Conservation (phyloP, 2,329 filamentous ascomycete species). For the Hymenoscyphus albidus region DNA sequence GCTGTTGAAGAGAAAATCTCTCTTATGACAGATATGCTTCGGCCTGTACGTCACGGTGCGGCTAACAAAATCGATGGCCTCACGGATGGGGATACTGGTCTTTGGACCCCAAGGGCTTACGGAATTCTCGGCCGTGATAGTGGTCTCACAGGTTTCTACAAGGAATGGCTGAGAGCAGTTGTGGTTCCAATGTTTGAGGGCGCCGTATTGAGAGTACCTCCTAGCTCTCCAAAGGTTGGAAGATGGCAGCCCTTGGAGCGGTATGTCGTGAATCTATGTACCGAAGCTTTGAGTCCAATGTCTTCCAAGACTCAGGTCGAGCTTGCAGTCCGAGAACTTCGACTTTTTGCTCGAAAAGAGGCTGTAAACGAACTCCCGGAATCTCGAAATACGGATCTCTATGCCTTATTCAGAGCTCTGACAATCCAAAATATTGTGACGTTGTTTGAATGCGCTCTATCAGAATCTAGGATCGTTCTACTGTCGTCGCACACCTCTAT, state of each 20-base stretch:
- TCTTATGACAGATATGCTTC: constrained; percentile 92
- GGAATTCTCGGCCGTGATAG: constrained; percentile 84
- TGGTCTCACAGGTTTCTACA: constrained; percentile 88
- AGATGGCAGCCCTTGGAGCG: constrained; percentile 95
- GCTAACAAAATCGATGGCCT: constrained; percentile 96
- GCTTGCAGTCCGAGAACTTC: constrained; percentile 80
- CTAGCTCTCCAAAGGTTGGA: constrained; percentile 85
- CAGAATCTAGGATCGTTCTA: constrained; percentile 93
- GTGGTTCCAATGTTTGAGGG: constrained; percentile 96
- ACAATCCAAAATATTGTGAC: constrained; percentile 90
- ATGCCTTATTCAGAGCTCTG: constrained; percentile 83
- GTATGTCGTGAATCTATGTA: constrained; percentile 95
- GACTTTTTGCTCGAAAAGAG: constrained; percentile 89
- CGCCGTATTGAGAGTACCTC: constrained; percentile 73
- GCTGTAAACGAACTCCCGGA: constrained; percentile 90
- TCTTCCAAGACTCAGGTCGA: constrained; percentile 96
- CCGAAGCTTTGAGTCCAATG: constrained; percentile 87
- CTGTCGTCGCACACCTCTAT: constrained; percentile 94
- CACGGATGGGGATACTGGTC: constrained; percentile 89
- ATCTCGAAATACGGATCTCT: constrained; percentile 86
- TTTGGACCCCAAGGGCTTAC: constrained; percentile 93
- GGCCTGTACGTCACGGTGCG: constrained; percentile 87
- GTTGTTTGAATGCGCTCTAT: constrained; percentile 87
- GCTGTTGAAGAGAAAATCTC: constrained; percentile 95
- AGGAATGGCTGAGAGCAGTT: constrained; percentile 93